Percentiles rank a stretch among this genome's conserved stretches.
These are phyloP conservation scores for Physcomitrellopsis africana DNA, from an alignment of 225 moss, liverwort and hornwort species.

Conservation along the genomic window DNA sequence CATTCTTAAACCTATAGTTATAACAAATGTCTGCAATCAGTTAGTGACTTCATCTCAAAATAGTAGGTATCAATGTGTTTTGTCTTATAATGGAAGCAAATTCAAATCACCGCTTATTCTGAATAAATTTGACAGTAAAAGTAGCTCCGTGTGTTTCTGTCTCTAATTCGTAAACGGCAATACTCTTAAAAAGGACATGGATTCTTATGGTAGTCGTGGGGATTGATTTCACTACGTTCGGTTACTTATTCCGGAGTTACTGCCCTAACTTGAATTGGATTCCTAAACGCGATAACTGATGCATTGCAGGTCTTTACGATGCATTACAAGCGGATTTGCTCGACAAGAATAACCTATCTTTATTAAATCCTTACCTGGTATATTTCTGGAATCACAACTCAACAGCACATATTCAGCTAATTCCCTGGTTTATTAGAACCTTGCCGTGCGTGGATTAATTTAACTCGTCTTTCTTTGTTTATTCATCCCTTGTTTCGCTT, in stretches of 20 bases:
- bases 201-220: too few species aligned
- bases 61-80: not conserved
- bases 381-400: not conserved
- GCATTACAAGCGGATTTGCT: constrained; percentile 79
- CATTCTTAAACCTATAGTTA: too few species aligned
- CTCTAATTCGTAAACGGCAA: too few species aligned
- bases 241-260: not conserved
- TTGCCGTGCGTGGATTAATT: not conserved
- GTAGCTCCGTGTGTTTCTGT: too few species aligned
- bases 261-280: not conserved
- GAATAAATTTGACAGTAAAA: too few species aligned
- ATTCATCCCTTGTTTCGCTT: not conserved
- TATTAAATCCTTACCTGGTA: constrained; percentile 93
- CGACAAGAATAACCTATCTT: constrained; percentile 65
- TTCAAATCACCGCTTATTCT: not conserved
- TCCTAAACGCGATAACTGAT: constrained; percentile 6
- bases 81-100: not conserved
- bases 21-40: not conserved
- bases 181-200: too few species aligned
- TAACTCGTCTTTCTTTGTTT: constrained; percentile 1
- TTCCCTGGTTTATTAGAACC: not conserved
- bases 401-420: not conserved
- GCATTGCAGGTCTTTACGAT: constrained; percentile 68
- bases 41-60: not conserved
- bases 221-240: not conserved